Percentiles rank a stretch among this genome's conserved stretches.
These are phyloP conservation scores for Solanum aculeatissimum DNA, from an alignment of 305 asterid species.

Conservation along the genomic window DNA sequence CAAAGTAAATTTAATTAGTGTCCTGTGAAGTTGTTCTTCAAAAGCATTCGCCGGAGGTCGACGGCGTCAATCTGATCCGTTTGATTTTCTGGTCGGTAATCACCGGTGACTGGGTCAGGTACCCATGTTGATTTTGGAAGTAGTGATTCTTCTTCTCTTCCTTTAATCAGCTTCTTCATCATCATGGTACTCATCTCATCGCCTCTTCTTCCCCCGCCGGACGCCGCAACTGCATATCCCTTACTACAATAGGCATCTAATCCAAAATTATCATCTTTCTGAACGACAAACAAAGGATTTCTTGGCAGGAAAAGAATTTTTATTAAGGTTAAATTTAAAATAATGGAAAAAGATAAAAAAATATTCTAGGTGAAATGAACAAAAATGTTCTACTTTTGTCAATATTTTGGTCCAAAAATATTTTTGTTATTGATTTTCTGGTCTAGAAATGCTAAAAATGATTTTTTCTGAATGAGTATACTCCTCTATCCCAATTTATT, in stretches of 20 bases:
- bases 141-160: constrained; percentile 31
- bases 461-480: too few species aligned
- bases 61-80: constrained; percentile 47
- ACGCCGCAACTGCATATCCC: constrained; percentile 32
- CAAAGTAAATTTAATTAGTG: not conserved
- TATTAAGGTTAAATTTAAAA: too few species aligned
- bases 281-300: not conserved
- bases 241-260: not conserved
- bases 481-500: fast-evolving
- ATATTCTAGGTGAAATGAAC: too few species aligned
- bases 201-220: constrained; percentile 2
- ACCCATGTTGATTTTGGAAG: constrained; percentile 42
- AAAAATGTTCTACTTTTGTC: too few species aligned
- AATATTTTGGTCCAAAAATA: too few species aligned
- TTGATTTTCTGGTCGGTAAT: constrained; percentile 48
- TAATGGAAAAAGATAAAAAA: too few species aligned
- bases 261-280: not conserved
- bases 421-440: too few species aligned
- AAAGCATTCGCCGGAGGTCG: constrained; percentile 39
- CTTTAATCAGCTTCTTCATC: constrained; percentile 30
- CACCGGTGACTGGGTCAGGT: constrained; percentile 68
- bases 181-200: constrained; percentile 25
- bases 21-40: constrained; percentile 19
- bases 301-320: not conserved
- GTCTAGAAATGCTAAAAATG: too few species aligned